Base-by-base conservation (phyloP, 2,329 filamentous ascomycete genomes). In the Cladophialophora carrionii region DNA sequence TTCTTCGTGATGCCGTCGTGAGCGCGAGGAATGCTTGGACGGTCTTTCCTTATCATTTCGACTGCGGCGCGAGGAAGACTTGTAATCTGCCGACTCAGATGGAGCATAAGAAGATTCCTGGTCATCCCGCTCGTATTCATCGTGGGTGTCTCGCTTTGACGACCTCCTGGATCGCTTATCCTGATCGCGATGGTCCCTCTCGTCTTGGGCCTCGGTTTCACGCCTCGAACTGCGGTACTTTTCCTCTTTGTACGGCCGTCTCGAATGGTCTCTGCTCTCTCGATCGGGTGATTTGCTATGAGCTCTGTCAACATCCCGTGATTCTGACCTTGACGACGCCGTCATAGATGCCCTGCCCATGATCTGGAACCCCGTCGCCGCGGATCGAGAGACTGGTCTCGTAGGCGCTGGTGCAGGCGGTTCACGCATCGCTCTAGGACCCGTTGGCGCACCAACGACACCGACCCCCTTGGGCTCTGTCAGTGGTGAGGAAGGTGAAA, bases 341-440 rank as follows among this genome's bases (percentile, higher is more conserved):
- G 34, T 24, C 63, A 64, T 66, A 9, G 70, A 66, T n/a, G 69
- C 71, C 49, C 70, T 67, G 29, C 71, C 71, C 57, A 70, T 69
- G 49, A 73, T 72, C 46, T 72, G 70, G 43, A 73, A 69, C 5
- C 71, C 71, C 20, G 60, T 59, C 20, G 61, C 64, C 3, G 68
- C 58, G 24, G 70, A 57, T 32, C 67, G 67, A 31, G 68, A 67
- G 24, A 48, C 22, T 51, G 68, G 68, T 56, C 61, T 56, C 17
- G 64, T n/a, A 14, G 70, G 59, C 26, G 61, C 61, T 60, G 69
- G 57, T 46, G 58, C 61, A 62, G 68, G 60, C 24, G 68, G 62
- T 54, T 71, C 71, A 64, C 94, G 86, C 91, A 98, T 96, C 20
- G 95, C 95, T 78, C 95, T 93, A 55, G 95, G 95, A 9, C 93